Evolutionary conservation across 192 early-diverging fungal genomes (phyloP).

Genomic region (Backusella liffmaniae): DNA sequence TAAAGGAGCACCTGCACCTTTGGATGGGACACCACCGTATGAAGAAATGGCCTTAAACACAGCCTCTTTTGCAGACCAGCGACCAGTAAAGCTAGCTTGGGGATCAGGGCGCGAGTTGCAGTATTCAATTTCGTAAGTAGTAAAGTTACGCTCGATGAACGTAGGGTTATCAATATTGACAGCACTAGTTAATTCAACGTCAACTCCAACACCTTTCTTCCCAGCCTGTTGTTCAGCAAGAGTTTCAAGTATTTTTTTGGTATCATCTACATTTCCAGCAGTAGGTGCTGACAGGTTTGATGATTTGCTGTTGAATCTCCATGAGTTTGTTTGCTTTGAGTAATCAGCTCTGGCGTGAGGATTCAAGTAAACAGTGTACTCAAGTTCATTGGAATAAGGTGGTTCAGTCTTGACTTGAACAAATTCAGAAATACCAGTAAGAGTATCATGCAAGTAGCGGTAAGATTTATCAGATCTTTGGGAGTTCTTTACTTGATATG

Average conservation of each 20-base stretch:
- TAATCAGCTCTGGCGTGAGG: conserved; percentile 80
- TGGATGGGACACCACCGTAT: conserved; percentile 61
- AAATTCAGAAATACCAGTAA: conserved; percentile 79
- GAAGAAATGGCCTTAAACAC: conserved; percentile 93
- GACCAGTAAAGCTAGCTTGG: conserved; percentile 84
- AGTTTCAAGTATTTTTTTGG: conserved; percentile 50
- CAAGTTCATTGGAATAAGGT: conserved; percentile 81
- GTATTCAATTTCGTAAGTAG: conserved; percentile 70
- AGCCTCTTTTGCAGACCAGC: conserved; percentile 96
- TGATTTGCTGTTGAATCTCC: conserved; percentile 59
- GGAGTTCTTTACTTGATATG: conserved; percentile 66
- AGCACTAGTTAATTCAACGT: conserved; percentile 85
- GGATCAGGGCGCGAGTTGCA: conserved; percentile 70
- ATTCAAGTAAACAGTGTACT: conserved; percentile 84
- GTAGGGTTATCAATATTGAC: conserved; percentile 79
- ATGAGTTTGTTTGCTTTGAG: conserved; percentile 68
- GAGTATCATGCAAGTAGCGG: conserved; percentile 87
- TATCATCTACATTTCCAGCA: conserved; percentile 48
- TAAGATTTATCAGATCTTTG: conserved; percentile 75
- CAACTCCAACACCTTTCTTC: conserved; percentile 72
- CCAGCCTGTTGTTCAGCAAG: conserved; percentile 44
- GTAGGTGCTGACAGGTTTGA: conserved; percentile 31
- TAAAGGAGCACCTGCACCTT: conserved; percentile 83
- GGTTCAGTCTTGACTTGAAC: conserved; percentile 84
- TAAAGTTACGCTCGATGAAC: conserved; percentile 94